Percentiles rank a stretch among this genome's conserved stretches.
These are phyloP conservation scores for Arthrobotrys musiformis DNA, from an alignment of 2,329 filamentous ascomycete genomes.

Conservation along the genomic window DNA sequence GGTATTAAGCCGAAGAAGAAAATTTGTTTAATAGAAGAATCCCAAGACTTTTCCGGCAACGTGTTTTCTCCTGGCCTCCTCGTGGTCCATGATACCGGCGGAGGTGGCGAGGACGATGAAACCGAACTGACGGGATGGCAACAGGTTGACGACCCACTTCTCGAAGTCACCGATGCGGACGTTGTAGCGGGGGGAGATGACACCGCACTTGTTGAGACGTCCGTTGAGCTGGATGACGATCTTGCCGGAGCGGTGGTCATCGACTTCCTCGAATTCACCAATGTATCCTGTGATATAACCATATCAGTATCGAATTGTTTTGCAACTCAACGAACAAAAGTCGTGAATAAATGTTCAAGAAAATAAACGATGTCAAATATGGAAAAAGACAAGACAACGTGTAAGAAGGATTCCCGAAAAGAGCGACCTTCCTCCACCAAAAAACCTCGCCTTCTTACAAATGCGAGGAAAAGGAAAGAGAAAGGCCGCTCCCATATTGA, in stretches of 20 bases:
- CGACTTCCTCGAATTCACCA: slow-evolving; percentile 99
- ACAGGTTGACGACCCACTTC: slow-evolving; percentile 99
- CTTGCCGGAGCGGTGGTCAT: slow-evolving; percentile 99
- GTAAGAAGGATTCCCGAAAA: slow-evolving; percentile 75
- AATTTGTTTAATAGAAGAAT: slow-evolving; percentile 68
- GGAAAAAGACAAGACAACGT: slow-evolving; percentile 72
- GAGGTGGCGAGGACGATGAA: slow-evolving; percentile 99
- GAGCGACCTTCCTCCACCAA: slow-evolving; percentile 69
- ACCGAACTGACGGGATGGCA: slow-evolving; percentile 99
- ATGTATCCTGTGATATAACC: slow-evolving; percentile 79
- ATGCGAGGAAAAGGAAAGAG: slow-evolving; percentile 53
- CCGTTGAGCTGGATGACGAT: slow-evolving; percentile 99
- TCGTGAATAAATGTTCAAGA: slow-evolving; percentile 80
- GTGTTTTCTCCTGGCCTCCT: slow-evolving; percentile 99
- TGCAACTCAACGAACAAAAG: slow-evolving; percentile 44
- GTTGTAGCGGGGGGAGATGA: slow-evolving; percentile 99
- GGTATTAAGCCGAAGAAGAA: slow-evolving; percentile 47
- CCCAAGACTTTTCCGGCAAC: slow-evolving; percentile 99
- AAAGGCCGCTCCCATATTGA: slow-evolving; percentile 67
- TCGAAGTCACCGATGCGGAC: slow-evolving; percentile 96
- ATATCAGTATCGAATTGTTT: slow-evolving; percentile 24
- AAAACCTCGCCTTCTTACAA: slow-evolving; percentile 57
- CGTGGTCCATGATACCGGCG: slow-evolving; percentile 99
- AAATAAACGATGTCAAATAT: slow-evolving; percentile 80
- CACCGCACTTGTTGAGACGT: slow-evolving; percentile 69